Evolutionary conservation across 192 early-diverging fungal genomes (phyloP), one percentile per base, ranked within the genome.

Genomic region (Coemansia sp.): DNA sequence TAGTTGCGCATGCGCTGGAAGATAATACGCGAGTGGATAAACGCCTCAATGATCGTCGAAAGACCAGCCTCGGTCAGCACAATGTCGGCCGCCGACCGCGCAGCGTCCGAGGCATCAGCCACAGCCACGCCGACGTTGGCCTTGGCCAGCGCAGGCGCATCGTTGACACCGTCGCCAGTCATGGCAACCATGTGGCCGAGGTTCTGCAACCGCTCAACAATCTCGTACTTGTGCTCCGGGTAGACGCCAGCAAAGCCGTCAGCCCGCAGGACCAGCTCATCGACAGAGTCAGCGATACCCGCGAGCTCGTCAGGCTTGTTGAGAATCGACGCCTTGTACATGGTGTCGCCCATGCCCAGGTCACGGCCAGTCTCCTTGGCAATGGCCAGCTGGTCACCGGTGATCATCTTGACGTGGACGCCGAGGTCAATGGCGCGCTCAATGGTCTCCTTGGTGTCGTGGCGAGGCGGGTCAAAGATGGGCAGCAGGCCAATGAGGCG

Each of bases 1-100:
- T 94, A 94, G 72, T 88, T 90, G 72, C 90, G 87, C 94, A 96
- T 96, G 70, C 94, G 93, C 83, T 96, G 94, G 89, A 96, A 96
- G 78, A 96, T 96, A 61, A 91, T 87, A 67, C 94, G 91, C 66
- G 92, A 93, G 77, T 87, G 86, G 79, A 92, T 90, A 76, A 96
- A 89, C 59, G 92, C 94, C 77, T 95, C 93, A 59, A 96, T 94
- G 72, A 93, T 94, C 48, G 93, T 92, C 18, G 88, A 88, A 64
- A 92, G 86, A 71, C 90, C 90, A 60, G 90, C 86, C 72, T 89
- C 88, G 25, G 87, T 89, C 58, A 92, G 82, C 62, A 92, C 90
- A 75, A 92, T 90, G 65, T 89, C 87, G 23, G 90, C 87, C 57
- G 90, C 89, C 68, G 87, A 88, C 53, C 89, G 87, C 36, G 90